Base-by-base conservation (phyloP, 192 early-diverging fungal genomes). In the Umbelopsis ramanniana region DNA sequence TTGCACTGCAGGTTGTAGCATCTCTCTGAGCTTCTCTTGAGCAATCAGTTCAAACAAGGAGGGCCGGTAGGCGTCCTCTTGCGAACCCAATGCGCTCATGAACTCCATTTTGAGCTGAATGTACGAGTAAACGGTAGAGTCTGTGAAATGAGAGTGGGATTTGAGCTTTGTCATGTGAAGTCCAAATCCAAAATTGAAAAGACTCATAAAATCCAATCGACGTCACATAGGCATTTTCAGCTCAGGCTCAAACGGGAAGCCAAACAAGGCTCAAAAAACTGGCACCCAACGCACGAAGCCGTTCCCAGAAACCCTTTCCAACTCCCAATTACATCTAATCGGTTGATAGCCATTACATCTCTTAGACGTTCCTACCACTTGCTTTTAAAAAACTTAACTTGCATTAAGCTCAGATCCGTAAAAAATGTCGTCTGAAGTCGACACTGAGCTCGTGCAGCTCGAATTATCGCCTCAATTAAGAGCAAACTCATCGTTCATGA, bases 11-110 rank as follows among this genome's bases (percentile, higher is more conserved):
- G 96, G 96, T 69, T 92, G 88, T 46, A 96, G 81, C 70, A 96
- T 84, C 50, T 92, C 93, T 52, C 83, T 82, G 79, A 98, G 85
- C 72, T 94, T 91, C 70, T 91, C 90, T 78, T 94, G 92, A 35
- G 93, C 92, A 50, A 93, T 84, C 5, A 96, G 86, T 84, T 98
- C 96, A 81, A 98, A 97, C 70, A 97, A 72, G 2, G 95, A 95
- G 72, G 95, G 96, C 68, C 90, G 86, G 80, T 85, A 86, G 19
- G 88, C 79, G 75, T 94, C 92, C 73, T 85, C 88, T 73, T 88
- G 85, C 54, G 83, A 82, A 79, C 91, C 83, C 66, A 94, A 76
- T 72, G 91, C 90, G 75, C 91, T 93, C 89, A 94, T 92, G 82
- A 94, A 93, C 84, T 94, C 93, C 93, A 94, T 94, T 69, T 70